phyloP scores from a whole-genome alignment of 768 basidiomycete genomes.

The Boletus edulis region DNA sequence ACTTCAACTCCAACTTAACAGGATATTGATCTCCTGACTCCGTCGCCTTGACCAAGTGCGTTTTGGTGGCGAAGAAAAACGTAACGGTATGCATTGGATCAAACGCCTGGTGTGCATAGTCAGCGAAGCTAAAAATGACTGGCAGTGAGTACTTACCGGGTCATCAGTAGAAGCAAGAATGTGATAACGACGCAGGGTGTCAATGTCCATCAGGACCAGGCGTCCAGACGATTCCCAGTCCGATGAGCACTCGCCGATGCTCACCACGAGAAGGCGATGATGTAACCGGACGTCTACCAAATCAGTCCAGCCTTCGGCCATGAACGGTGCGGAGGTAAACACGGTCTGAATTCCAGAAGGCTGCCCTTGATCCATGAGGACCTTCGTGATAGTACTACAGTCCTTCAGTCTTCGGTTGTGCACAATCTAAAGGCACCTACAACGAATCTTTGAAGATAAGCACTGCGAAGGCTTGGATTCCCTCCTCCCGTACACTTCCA shows the following conservation, averaged over 20 bases:
- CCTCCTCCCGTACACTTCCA: neutral
- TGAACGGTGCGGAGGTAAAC: neutral
- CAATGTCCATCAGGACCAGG: constrained; percentile 4
- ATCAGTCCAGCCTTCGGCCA: neutral
- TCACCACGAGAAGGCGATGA: constrained; percentile 7
- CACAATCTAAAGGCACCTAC: neutral
- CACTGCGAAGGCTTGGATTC: constrained; percentile 5
- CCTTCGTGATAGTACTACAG: constrained; percentile 3
- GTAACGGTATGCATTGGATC: neutral
- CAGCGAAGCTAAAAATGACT: neutral
- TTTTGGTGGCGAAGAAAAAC: constrained; percentile 6
- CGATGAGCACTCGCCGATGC: neutral
- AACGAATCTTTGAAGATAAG: constrained; percentile 1
- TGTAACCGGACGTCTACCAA: constrained; percentile 4
- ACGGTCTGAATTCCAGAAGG: neutral
- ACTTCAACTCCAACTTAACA: constrained; percentile 3
- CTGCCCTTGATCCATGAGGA: neutral
- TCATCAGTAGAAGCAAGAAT: neutral
- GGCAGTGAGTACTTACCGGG: neutral
- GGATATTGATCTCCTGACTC: neutral
- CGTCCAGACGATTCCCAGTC: constrained; percentile 5
- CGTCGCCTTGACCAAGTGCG: constrained; percentile 4
- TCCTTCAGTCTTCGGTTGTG: neutral
- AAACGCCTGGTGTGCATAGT: neutral
- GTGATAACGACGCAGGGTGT: constrained; percentile 5